phyloP scores from a whole-genome alignment of 2,329 filamentous ascomycete genomes.

The Chrysoporthe deuterocubensis region DNA sequence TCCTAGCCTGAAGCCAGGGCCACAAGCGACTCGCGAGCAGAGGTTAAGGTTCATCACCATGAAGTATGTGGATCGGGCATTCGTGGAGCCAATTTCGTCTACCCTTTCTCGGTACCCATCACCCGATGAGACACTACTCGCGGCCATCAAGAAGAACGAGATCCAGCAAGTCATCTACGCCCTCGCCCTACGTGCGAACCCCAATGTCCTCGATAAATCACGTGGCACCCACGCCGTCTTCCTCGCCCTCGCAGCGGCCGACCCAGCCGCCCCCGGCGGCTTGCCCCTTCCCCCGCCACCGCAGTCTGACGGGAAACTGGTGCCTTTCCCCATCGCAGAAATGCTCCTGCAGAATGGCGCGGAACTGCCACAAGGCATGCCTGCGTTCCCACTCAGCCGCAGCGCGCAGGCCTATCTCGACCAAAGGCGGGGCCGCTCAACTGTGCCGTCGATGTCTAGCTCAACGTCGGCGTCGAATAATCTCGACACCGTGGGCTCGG shows the following conservation, averaged over 20 bases:
- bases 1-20: slow-evolving; percentile 69
- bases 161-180: slow-evolving; percentile 92
- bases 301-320: slow-evolving; percentile 51
- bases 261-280: slow-evolving; percentile 76
- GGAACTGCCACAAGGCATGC: slow-evolving; percentile 75
- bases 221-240: slow-evolving; percentile 88
- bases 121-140: slow-evolving; percentile 85
- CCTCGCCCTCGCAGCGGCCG: slow-evolving; percentile 87
- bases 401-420: slow-evolving; percentile 85
- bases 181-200: slow-evolving; percentile 82
- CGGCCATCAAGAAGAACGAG: slow-evolving; percentile 94
- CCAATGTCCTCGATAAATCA: slow-evolving; percentile 84
- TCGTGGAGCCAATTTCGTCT: slow-evolving; percentile 76
- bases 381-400: slow-evolving; percentile 81
- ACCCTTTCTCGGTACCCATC: slow-evolving; percentile 77
- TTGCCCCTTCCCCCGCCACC: slow-evolving; percentile 47
- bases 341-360: slow-evolving; percentile 92
- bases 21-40: slow-evolving; percentile 84
- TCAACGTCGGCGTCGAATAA: slow-evolving; percentile 36
- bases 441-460: slow-evolving; percentile 35
- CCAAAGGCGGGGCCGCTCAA: slow-evolving; percentile 64
- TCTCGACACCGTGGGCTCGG: slow-evolving; percentile 63
- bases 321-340: slow-evolving; percentile 87
- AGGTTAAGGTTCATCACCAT: slow-evolving; percentile 92
- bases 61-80: slow-evolving; percentile 88